Evolutionary conservation across 2,329 filamentous ascomycete genomes (phyloP), one percentile per base, ranked within the genome.

Genomic region (Exophiala dermatitidis): DNA sequence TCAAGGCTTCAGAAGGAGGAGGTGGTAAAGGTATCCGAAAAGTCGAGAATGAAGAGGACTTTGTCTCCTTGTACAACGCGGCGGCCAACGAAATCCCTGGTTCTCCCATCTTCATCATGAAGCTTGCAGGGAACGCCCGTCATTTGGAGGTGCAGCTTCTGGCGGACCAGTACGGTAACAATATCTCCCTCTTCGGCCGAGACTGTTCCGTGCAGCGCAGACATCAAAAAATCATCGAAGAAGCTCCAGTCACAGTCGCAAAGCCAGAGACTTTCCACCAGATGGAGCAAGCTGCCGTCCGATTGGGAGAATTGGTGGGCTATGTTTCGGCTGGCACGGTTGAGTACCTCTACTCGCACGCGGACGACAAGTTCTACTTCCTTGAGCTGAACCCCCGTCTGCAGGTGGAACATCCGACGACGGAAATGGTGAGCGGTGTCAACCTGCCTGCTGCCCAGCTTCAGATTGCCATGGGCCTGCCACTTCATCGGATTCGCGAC

Each of bases 51-150:
- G 90, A 95, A 69, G 85, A 91, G 40, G 84, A 86, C 59, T 98
- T 98, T 66, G 79, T 86, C 68, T 77, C 79, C 63, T 78, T 97
- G 43, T 98, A 97, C 80, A 93, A 94, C 72, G 93, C 91, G 43
- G 93, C 94, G 26, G 90, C 93, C 3, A 95, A 86, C 71, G 94
- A 98, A 72, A 97, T 98, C 63, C 94, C 93, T 7, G 94, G 94
- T 45, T 98, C 93, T 31, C 93, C 94, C 63, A 98, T 98, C 73
- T 98, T 98, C 80, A 95, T 98, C 76, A 98, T 98, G 93, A 96
- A 98, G 82, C 78, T 98, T 60, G 93, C 93, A 46, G 93, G 91
- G 64, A 95, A 95, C 69, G 93, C 93, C 38, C 81, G 93, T 63
- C 93, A 98, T 80, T 77, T 98, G 74, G 93, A 98, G 74, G 94